Evolutionary conservation across 2,329 filamentous ascomycete species (phyloP).

Genomic region (Penicillium polonicum): DNA sequence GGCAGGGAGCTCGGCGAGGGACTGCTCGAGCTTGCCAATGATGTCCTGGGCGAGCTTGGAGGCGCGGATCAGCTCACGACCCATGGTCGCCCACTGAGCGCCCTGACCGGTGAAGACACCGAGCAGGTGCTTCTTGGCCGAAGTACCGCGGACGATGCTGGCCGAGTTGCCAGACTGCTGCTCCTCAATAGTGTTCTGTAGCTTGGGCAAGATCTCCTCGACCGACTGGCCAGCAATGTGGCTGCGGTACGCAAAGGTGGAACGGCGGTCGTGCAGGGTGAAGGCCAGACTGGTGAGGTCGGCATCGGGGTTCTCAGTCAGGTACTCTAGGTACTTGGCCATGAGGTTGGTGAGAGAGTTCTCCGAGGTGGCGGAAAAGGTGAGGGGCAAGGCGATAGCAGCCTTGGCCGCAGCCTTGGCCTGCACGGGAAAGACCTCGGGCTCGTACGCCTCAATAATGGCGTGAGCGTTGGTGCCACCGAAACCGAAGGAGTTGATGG

Average conservation of each 20-base stretch:
- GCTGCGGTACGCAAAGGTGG: background rate
- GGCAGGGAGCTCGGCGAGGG: constrained; percentile 1
- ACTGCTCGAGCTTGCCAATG: background rate
- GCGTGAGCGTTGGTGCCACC: background rate
- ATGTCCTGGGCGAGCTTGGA: background rate
- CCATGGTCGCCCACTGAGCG: background rate
- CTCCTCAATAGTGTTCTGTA: background rate
- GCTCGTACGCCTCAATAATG: background rate
- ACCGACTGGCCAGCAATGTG: background rate
- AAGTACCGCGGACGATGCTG: background rate
- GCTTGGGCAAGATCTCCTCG: background rate
- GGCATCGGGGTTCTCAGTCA: background rate
- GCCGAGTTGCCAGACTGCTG: background rate
- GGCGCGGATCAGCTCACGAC: background rate
- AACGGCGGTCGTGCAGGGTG: background rate
- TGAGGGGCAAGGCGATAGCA: background rate
- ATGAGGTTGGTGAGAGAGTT: background rate
- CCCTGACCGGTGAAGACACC: background rate
- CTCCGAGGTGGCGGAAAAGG: background rate
- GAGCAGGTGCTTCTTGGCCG: background rate
- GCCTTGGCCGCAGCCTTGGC: background rate
- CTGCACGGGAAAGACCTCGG: background rate
- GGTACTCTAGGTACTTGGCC: background rate
- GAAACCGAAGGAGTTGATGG: background rate
- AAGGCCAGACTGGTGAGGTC: background rate